Conservation (phyloP, 176 grass and related monocot species). For the Oryza coarctata region DNA sequence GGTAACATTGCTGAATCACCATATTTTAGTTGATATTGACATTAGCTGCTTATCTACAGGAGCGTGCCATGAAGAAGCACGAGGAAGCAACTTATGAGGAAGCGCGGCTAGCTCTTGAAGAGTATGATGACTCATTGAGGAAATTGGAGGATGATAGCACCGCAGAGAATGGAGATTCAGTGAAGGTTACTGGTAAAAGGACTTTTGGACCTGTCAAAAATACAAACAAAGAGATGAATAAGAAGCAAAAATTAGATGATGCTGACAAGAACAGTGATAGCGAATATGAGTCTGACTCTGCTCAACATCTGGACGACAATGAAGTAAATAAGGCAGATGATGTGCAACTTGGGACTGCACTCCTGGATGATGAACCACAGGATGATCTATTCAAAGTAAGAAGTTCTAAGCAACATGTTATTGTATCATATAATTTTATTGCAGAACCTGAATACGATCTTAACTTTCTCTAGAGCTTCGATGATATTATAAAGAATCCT, state of each 20-base stretch:
- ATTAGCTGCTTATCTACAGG: constrained; percentile 44
- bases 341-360: constrained; percentile 48
- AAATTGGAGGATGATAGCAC: constrained; percentile 63
- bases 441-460: constrained; percentile 14
- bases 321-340: constrained; percentile 49
- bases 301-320: constrained; percentile 30
- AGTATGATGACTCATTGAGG: constrained; percentile 78
- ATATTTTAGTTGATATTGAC: constrained; percentile 9
- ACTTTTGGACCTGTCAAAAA: constrained; percentile 67
- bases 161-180: constrained; percentile 48
- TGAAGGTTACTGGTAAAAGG: constrained; percentile 64
- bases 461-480: constrained; percentile 51
- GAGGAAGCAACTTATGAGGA: constrained; percentile 75
- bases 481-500: constrained; percentile 55
- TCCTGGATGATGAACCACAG: constrained; percentile 58
- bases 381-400: constrained; percentile 62
- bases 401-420: constrained; percentile 6
- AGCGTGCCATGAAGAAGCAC: constrained; percentile 77
- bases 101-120: constrained; percentile 65
- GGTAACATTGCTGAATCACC: not conserved
- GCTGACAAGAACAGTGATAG: constrained; percentile 56
- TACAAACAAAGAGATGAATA: constrained; percentile 38
- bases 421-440: constrained; percentile 7
- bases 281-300: constrained; percentile 53
- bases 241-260: constrained; percentile 53